Evolutionary conservation across 352 stramenopile genomes (phyloP).

Genomic region (Globisporangium camurandrum): DNA sequence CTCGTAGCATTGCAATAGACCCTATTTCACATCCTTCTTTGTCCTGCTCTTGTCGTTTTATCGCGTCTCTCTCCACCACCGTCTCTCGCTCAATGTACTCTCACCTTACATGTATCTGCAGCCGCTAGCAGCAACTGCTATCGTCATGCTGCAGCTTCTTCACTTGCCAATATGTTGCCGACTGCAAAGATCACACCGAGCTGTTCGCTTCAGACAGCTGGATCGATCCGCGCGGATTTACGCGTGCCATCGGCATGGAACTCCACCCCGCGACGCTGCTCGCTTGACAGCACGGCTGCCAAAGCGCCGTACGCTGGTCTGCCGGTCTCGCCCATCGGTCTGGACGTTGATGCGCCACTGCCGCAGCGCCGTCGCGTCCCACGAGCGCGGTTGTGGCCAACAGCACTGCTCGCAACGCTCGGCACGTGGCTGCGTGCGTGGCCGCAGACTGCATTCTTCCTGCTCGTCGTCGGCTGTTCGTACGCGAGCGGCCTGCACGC

Average conservation of each 20-base stretch:
- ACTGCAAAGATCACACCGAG: conserved; percentile 5
- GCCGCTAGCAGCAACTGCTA: background rate
- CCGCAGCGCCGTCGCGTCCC: background rate
- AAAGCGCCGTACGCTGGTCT: background rate
- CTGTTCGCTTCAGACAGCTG: conserved; percentile 14
- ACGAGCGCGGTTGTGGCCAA: background rate
- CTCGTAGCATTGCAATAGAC: background rate
- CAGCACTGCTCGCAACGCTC: background rate
- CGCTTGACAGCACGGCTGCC: background rate
- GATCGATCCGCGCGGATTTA: conserved; percentile 19
- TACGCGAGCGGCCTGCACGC: conserved; percentile 35
- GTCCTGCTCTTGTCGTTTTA: background rate
- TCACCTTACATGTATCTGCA: background rate
- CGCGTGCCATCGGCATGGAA: conserved; percentile 10
- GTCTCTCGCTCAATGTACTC: background rate
- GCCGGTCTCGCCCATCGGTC: background rate
- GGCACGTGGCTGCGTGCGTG: conserved; percentile 31
- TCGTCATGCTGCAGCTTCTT: too few relatives aligned
- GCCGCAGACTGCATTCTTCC: conserved; percentile 42
- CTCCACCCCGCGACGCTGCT: too few relatives aligned
- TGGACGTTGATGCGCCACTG: background rate
- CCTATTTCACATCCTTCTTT: background rate
- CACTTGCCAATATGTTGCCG: background rate
- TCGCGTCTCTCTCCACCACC: background rate
- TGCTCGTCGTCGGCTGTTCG: conserved; percentile 35